Evolutionary conservation across 2,329 filamentous ascomycete species (phyloP).

Genomic region (Elsinoe arachidis): DNA sequence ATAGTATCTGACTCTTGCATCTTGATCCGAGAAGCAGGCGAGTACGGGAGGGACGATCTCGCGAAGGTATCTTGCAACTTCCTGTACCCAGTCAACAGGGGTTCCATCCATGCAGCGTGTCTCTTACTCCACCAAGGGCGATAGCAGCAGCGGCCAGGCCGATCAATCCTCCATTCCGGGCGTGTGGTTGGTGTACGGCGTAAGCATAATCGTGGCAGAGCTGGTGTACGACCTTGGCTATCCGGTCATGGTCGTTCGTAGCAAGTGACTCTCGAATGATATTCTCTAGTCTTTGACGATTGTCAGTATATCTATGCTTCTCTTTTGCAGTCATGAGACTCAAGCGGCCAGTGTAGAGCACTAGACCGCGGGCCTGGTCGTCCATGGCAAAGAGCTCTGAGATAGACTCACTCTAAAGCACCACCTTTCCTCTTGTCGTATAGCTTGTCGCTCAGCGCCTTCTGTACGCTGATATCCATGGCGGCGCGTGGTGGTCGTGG

Average conservation of each 20-base stretch:
- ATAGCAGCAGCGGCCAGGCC: constrained; percentile 93
- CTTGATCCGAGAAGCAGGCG: constrained; percentile 95
- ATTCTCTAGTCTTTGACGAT: constrained; percentile 65
- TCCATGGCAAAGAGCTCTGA: neutral
- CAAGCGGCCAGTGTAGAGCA: neutral
- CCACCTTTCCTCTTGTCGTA: constrained; percentile 97
- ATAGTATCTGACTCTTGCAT: constrained; percentile 94
- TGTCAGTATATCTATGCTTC: neutral
- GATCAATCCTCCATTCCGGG: constrained; percentile 90
- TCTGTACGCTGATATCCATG: constrained; percentile 87
- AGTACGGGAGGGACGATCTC: constrained; percentile 94
- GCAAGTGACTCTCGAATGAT: constrained; percentile 77
- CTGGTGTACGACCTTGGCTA: constrained; percentile 85
- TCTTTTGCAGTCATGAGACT: neutral
- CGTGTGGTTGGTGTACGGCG: constrained; percentile 92
- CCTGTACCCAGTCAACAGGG: constrained; percentile 44
- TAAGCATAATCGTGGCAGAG: constrained; percentile 97
- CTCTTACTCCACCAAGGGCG: constrained; percentile 76
- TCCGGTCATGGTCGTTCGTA: constrained; percentile 66
- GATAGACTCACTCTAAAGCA: constrained; percentile 75
- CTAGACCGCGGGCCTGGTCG: neutral
- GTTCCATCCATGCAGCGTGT: neutral
- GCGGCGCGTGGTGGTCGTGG: neutral
- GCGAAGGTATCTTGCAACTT: constrained; percentile 82
- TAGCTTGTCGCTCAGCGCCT: constrained; percentile 91